Evolutionary conservation across 1,284 basidiomycete genomes (phyloP).

Genomic region (Stygiomarasmius scandens): DNA sequence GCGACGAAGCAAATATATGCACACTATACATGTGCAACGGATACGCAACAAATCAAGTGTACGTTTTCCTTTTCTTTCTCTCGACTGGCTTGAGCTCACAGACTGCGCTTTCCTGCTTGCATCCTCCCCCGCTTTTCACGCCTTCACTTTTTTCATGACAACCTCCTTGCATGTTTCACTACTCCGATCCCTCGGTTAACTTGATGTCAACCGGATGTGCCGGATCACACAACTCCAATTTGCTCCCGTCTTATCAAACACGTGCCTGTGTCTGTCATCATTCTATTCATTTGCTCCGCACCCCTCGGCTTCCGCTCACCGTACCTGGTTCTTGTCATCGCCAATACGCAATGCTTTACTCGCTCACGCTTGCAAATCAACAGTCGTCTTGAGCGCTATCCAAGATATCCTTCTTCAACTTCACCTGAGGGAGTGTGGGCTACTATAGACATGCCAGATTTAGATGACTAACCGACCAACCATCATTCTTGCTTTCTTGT

Average conservation of each 20-base stretch:
- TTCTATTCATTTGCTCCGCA: constrained; percentile 7
- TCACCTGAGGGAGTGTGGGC: constrained; percentile 83
- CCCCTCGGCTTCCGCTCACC: constrained; percentile 9
- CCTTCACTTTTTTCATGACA: not conserved
- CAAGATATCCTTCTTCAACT: constrained; percentile 84
- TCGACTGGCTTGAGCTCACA: too few species aligned
- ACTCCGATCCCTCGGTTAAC: not conserved
- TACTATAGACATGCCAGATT: constrained; percentile 51
- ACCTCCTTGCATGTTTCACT: constrained; percentile 1
- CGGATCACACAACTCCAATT: too few species aligned
- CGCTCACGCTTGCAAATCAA: too few species aligned
- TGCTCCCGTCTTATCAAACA: too few species aligned
- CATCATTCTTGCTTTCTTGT: not conserved
- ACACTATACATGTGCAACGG: constrained; percentile 88
- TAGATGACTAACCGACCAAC: not conserved
- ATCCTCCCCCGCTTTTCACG: not conserved
- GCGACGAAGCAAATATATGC: constrained; percentile 88
- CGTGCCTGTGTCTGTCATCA: not conserved
- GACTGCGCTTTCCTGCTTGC: too few species aligned
- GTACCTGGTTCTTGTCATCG: too few species aligned
- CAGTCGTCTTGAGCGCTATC: constrained; percentile 81
- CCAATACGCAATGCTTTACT: too few species aligned
- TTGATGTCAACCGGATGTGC: not conserved
- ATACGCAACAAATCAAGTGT: constrained; percentile 90
- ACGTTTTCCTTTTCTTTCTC: constrained; percentile 32